Conservation (phyloP, 495 filamentous ascomycete genomes). For the Talaromyces liani region DNA sequence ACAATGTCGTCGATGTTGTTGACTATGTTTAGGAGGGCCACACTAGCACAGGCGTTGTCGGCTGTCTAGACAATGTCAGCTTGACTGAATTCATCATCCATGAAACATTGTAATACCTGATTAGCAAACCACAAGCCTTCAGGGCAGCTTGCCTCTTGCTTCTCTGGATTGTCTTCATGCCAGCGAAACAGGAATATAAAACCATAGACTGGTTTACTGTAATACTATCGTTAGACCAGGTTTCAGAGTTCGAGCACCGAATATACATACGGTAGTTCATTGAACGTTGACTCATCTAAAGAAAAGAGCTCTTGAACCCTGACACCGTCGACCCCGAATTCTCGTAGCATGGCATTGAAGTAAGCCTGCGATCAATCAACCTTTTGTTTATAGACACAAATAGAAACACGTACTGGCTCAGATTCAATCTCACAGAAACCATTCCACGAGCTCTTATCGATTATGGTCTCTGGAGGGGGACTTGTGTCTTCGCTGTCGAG, state of each 20-base stretch:
- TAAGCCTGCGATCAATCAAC: slow-evolving; percentile 46
- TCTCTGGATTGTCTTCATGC: slow-evolving; percentile 49
- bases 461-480: slow-evolving; percentile 22
- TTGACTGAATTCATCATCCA: not conserved
- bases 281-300: slow-evolving; percentile 61
- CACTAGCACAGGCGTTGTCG: slow-evolving; percentile 77
- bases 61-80: slow-evolving; percentile 47
- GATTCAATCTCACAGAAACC: slow-evolving; percentile 89
- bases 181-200: slow-evolving; percentile 79
- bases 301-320: slow-evolving; percentile 73
- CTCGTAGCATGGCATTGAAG: slow-evolving; percentile 76
- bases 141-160: slow-evolving; percentile 53
- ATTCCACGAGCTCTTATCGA: slow-evolving; percentile 48
- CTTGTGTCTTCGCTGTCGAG: slow-evolving; percentile 10
- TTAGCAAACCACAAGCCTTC: slow-evolving; percentile 88
- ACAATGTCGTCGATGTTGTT: slow-evolving; percentile 66
- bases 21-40: slow-evolving; percentile 84
- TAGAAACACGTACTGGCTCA: slow-evolving; percentile 59
- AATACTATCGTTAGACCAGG: not conserved
- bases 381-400: not conserved
- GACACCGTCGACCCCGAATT: slow-evolving; percentile 67
- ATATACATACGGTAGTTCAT: slow-evolving; percentile 52
- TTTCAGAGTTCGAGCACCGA: not conserved
- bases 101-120: slow-evolving; percentile 45
- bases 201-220: slow-evolving; percentile 66